Evolutionary conservation across 768 basidiomycete genomes (phyloP).

Genomic region (Suillus placidus): DNA sequence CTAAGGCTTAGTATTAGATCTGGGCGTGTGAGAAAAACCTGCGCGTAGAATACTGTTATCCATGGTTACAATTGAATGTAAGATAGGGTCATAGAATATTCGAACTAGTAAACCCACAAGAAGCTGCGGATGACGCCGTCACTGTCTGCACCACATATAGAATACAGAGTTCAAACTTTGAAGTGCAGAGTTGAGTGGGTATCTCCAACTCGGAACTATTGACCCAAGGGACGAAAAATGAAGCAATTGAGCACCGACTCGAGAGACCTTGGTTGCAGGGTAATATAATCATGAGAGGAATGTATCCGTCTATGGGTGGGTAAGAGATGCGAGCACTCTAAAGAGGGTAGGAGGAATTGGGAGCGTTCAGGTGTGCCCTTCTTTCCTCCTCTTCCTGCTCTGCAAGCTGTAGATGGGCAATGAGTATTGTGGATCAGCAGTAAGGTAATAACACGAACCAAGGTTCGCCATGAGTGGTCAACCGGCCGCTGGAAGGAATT

Average conservation of each 20-base stretch:
- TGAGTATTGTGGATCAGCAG: background rate
- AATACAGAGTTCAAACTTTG: background rate
- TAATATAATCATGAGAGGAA: background rate
- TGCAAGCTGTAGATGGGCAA: slow-evolving; percentile 21
- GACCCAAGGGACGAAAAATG: background rate
- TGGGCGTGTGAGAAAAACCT: background rate
- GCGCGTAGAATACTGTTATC: background rate
- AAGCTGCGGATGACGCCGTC: background rate
- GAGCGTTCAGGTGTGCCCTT: slow-evolving; percentile 13
- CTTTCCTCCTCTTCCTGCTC: slow-evolving; percentile 25
- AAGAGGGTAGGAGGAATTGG: background rate
- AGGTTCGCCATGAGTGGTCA: slow-evolving; percentile 33
- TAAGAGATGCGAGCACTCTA: slow-evolving; percentile 6
- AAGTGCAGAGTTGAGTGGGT: background rate
- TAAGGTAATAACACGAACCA: slow-evolving; percentile 21
- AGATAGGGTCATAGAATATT: background rate
- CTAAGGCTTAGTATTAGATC: background rate
- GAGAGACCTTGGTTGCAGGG: background rate
- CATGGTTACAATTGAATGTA: background rate
- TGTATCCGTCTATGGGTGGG: background rate
- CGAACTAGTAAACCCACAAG: background rate
- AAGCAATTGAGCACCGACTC: background rate
- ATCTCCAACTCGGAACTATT: background rate
- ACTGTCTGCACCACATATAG: background rate
- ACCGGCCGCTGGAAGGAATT: slow-evolving; percentile 15